These are phyloP conservation scores for Nakazawaea wickerhamii DNA, from an alignment of 805 yeast genomes.

Conservation along the genomic window DNA sequence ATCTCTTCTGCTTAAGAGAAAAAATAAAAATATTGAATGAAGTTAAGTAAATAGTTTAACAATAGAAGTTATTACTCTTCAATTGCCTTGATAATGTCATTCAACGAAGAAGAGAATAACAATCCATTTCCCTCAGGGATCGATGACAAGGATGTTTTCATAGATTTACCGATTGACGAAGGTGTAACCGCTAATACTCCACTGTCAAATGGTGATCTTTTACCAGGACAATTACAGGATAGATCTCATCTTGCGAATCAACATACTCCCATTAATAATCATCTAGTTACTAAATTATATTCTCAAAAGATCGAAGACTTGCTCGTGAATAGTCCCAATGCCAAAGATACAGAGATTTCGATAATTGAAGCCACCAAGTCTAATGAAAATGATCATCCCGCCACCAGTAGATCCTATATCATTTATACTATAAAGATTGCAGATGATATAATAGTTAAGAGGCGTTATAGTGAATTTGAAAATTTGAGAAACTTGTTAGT, in stretches of 20 bases:
- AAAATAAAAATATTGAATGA: no score
- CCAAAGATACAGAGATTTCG: constrained; percentile 14
- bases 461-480: constrained; percentile 92
- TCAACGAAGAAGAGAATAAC: constrained; percentile 9
- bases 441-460: constrained; percentile 52
- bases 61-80: no score
- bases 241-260: neutral
- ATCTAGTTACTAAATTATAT: neutral
- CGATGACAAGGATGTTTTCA: constrained; percentile 5
- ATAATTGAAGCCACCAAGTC: constrained; percentile 84
- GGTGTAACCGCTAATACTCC: neutral
- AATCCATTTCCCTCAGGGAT: constrained; percentile 5
- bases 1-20: no score
- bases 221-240: neutral
- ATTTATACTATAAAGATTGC: constrained; percentile 76
- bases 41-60: no score
- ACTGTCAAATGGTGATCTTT: neutral
- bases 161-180: constrained; percentile 9
- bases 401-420: constrained; percentile 58
- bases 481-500: constrained; percentile 66
- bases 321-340: constrained; percentile 2
- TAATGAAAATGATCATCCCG: constrained; percentile 51
- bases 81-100: no score
- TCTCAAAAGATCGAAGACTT: constrained; percentile 12
- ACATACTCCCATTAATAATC: neutral